phyloP scores from a whole-genome alignment of 169 alveolate species.

The Theileria luwenshuni region DNA sequence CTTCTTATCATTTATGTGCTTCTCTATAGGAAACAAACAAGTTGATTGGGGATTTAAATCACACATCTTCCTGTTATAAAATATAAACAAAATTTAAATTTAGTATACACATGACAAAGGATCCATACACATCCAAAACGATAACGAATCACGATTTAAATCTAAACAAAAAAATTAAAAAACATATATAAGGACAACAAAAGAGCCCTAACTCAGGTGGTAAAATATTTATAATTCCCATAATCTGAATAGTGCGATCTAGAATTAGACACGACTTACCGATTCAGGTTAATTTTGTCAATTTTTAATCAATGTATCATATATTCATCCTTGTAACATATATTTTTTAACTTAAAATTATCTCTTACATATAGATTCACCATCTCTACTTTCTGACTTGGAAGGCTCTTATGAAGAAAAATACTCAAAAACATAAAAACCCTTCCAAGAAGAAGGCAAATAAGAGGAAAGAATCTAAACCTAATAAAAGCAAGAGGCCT shows the following conservation, averaged over 20 bases:
- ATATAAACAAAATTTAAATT: conserved; percentile 2
- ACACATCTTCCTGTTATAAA: conserved; percentile 10
- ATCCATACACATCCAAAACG: no score
- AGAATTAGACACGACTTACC: neutral
- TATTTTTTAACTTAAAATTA: neutral
- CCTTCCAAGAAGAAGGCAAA: neutral
- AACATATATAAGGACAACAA: neutral
- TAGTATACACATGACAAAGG: conserved; percentile 1
- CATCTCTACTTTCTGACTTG: no score
- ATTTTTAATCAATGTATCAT: no score
- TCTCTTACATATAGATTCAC: no score
- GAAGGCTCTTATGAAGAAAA: conserved; percentile 17
- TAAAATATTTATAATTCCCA: neutral
- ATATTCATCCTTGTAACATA: neutral
- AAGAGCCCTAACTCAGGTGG: neutral
- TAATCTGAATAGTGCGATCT: conserved; percentile 1
- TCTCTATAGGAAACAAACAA: conserved; percentile 18
- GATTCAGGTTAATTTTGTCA: neutral
- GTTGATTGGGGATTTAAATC: neutral
- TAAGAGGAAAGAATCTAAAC: neutral
- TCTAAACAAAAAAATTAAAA: neutral
- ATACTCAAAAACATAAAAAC: conserved; percentile 12
- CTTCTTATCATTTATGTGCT: conserved; percentile 39
- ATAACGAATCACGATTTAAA: no score
- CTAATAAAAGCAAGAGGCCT: neutral